phyloP scores from a whole-genome alignment of 2,329 filamentous ascomycete species.

The Hypomyces perniciosus region DNA sequence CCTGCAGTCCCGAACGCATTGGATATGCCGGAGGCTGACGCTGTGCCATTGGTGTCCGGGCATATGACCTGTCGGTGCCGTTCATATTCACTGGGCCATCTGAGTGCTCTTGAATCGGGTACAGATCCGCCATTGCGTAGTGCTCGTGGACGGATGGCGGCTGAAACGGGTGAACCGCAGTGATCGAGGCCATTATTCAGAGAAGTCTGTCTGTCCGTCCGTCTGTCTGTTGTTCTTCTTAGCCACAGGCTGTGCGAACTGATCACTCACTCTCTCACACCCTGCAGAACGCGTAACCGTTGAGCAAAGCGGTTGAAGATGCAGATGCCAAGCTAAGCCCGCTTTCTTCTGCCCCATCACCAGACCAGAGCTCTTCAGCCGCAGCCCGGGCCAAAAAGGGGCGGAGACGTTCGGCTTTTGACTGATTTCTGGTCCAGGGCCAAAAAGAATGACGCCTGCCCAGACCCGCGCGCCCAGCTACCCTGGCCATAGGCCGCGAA shows the following conservation, averaged over 20 bases:
- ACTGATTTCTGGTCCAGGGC: too few relatives aligned
- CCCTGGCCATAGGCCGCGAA: too few relatives aligned
- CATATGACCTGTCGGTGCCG: constrained; percentile 1
- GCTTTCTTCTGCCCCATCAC: too few relatives aligned
- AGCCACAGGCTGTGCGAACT: background rate
- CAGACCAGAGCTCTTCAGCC: too few relatives aligned
- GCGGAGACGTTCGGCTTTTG: too few relatives aligned
- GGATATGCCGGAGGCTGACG: constrained; percentile 21
- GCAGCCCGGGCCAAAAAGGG: too few relatives aligned
- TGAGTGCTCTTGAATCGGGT: constrained; percentile 7
- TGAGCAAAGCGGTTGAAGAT: background rate
- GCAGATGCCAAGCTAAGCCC: background rate
- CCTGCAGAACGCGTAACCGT: background rate
- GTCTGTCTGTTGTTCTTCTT: background rate
- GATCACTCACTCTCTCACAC: background rate
- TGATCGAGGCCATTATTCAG: constrained; percentile 8
- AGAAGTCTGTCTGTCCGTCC: constrained; percentile 3
- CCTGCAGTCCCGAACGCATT: constrained; percentile 28
- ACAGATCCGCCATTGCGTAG: constrained; percentile 7
- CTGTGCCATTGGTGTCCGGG: constrained; percentile 13
- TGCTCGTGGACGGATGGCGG: constrained; percentile 3
- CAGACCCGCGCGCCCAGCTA: too few relatives aligned
- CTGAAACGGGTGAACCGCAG: constrained; percentile 6
- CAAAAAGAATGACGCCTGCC: too few relatives aligned
- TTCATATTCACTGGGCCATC: background rate